A percentile compares a stretch with the other conserved stretches of the same genome.
phyloP scores from a whole-genome alignment of 768 basidiomycete genomes.

The Lactifluus rugatus region DNA sequence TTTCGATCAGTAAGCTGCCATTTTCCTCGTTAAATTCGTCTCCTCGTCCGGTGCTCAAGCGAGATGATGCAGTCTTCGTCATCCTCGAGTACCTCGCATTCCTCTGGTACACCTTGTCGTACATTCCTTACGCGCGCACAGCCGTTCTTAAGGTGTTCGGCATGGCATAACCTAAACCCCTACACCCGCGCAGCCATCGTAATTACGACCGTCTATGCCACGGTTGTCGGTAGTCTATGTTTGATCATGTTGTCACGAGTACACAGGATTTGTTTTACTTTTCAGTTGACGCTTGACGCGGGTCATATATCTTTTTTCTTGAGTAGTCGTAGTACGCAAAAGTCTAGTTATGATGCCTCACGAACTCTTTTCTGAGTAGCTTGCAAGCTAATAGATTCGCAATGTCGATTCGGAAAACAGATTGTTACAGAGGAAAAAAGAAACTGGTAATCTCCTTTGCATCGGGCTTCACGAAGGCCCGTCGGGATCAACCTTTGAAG shows the following conservation, averaged over 20 bases:
- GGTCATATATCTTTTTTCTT: background rate
- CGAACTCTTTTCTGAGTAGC: background rate
- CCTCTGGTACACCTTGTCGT: conserved; percentile 80
- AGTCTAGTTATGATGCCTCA: conserved; percentile 1
- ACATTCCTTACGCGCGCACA: conserved; percentile 84
- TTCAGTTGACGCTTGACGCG: background rate
- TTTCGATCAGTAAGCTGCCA: conserved; percentile 53
- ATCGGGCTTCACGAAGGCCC: background rate
- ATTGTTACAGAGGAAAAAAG: background rate
- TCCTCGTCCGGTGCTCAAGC: background rate
- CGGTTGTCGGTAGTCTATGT: background rate
- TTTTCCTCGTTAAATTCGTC: background rate
- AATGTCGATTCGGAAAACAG: background rate
- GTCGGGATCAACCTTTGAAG: conserved; percentile 47
- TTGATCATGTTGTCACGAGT: conserved; percentile 8
- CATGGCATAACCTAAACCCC: conserved; percentile 23
- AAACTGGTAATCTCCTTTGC: background rate
- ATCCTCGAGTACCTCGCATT: conserved; percentile 87
- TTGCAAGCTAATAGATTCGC: background rate
- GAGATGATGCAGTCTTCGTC: conserved; percentile 52
- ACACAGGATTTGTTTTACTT: background rate
- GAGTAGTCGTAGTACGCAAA: too few species aligned
- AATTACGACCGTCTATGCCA: background rate
- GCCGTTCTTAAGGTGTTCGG: conserved; percentile 60
- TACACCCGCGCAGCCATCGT: background rate